phyloP scores from a whole-genome alignment of 2,329 filamentous ascomycete genomes.

The Alternaria viburni region DNA sequence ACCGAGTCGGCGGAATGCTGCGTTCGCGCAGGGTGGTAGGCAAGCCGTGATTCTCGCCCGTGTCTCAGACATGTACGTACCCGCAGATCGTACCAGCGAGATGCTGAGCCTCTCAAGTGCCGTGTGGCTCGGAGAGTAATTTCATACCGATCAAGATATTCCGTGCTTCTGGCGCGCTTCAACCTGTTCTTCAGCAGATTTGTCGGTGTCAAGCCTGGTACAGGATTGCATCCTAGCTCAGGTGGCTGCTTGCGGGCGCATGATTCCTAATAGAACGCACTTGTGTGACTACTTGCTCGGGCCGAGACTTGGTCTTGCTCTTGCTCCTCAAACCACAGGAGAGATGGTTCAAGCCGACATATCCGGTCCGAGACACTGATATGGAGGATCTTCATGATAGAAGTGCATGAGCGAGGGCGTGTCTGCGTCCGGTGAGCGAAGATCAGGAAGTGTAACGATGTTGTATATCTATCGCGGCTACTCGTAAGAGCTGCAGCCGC shows the following conservation, averaged over 20 bases:
- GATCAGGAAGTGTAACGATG: neutral
- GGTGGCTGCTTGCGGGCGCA: neutral
- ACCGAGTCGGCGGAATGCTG: neutral
- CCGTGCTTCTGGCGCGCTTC: neutral
- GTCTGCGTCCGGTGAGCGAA: conserved; percentile 14
- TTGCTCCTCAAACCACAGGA: neutral
- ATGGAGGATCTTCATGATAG: neutral
- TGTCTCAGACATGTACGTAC: conserved; percentile 3
- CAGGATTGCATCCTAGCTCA: neutral
- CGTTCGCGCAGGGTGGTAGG: neutral
- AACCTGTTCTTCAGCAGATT: neutral
- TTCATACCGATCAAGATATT: neutral
- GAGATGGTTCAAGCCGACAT: neutral
- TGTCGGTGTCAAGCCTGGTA: neutral
- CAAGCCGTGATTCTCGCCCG: neutral
- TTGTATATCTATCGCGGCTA: neutral
- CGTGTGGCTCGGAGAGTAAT: neutral
- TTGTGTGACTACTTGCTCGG: no score
- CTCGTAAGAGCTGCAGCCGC: neutral
- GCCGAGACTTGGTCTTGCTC: neutral
- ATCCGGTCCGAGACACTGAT: neutral
- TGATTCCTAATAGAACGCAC: neutral
- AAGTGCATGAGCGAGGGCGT: neutral
- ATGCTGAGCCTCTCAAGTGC: neutral
- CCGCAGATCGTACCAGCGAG: conserved; percentile 1